A percentile compares a stretch with the other conserved stretches of the same genome.
Evolutionary conservation across 305 asterid genomes (phyloP).

Genomic region (Rubia tinctorum): DNA sequence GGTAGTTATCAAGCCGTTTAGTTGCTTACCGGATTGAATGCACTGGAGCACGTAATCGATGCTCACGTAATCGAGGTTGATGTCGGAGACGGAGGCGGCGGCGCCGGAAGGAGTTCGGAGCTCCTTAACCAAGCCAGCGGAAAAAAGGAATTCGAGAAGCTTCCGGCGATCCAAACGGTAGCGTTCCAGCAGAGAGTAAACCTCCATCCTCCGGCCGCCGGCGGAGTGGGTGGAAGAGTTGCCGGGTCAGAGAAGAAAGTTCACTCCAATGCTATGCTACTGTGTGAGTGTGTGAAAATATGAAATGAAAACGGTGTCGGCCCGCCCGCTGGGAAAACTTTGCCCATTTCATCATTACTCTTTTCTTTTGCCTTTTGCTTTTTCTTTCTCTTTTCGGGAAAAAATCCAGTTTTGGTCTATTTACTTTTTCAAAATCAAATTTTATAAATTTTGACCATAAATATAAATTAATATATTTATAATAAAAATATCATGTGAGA

Average conservation of each 20-base stretch:
- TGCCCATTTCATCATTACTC: neutral
- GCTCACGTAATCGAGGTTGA: conserved; percentile 71
- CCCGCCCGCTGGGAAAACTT: neutral
- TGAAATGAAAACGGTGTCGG: conserved; percentile 1
- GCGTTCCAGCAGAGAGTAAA: conserved; percentile 44
- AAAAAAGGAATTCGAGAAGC: conserved; percentile 68
- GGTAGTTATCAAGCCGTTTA: neutral
- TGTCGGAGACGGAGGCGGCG: conserved; percentile 35
- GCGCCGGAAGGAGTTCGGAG: conserved; percentile 59
- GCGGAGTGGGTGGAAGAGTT: neutral
- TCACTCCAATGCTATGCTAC: neutral
- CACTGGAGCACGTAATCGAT: conserved; percentile 75
- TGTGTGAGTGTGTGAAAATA: neutral
- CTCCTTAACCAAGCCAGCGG: conserved; percentile 55
- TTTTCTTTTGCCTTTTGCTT: neutral
- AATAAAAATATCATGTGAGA: no score
- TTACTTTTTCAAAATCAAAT: no score
- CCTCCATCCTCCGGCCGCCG: conserved; percentile 37
- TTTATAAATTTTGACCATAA: no score
- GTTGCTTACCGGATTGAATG: conserved; percentile 54
- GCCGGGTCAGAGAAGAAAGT: conserved; percentile 3
- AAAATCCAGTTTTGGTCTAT: no score
- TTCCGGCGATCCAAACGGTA: conserved; percentile 95
- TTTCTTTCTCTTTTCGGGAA: neutral
- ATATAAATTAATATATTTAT: no score